Base-by-base conservation (phyloP, 225 moss, liverwort and hornwort species). In the Antitrichia curtipendula region DNA sequence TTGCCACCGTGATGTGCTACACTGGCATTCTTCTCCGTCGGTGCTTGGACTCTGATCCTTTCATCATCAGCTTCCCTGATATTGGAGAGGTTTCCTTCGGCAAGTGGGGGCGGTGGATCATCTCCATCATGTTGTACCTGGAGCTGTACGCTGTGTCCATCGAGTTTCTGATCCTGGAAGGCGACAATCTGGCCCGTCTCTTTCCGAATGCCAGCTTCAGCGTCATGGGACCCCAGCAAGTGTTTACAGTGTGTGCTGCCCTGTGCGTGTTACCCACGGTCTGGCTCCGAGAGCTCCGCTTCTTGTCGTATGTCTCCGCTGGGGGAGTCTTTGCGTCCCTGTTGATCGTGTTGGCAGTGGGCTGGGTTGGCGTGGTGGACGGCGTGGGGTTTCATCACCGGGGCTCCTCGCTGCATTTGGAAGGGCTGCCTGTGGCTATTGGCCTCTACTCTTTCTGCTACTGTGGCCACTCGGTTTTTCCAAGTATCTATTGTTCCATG, bases 361-460 rank as follows among this genome's bases (percentile, higher is more conserved):
- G 92, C 18, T 98, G 96, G 90, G 61, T 94, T 16, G 98, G 97
- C 32, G 91, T 85, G 18, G 83, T 94, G 36, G 98, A 97, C 73
- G 98, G 96, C 32, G 94, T 97, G 49, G 98, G 98, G 10, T 98
- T 98, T 85, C 95, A 93, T 86, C 90, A 93, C 71, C 92, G 21
- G 49, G 98, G 98, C 69, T 84, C 91, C 38, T 76, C 88, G 12
- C 58, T 98, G 68, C 89, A 98, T n/a, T 68, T 91, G 75, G 85
- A 92, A 41, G 98, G 96, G 15, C 82, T 98, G 73, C 98, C 98
- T 8, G 94, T 98, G 82, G 96, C 97, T 21, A 92, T 97, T 34
- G 98, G 98, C 41, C 91, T 98, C n/a, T 97, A 91, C 83, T 95
- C 96, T 16, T 98, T 97, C 87, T 98, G 98, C 89, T 98, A 95